Evolutionary conservation across 2,329 filamentous ascomycete species (phyloP).

Genomic region (Venturia oleaginea): DNA sequence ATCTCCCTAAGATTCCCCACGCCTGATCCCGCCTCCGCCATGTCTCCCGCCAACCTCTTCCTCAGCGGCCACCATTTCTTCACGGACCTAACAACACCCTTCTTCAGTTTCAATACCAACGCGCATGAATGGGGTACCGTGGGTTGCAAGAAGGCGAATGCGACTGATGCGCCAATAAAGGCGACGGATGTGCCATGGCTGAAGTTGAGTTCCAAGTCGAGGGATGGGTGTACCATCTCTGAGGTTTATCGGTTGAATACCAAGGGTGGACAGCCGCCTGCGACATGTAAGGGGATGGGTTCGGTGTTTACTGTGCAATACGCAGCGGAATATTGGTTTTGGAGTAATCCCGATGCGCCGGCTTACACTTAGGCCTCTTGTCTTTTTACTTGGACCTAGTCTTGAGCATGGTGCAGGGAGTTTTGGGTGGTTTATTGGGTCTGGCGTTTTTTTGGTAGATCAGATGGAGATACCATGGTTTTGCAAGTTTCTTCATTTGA

Average conservation of each 20-base stretch:
- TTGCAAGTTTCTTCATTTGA: neutral
- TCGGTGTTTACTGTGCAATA: slow-evolving; percentile 67
- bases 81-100: slow-evolving; percentile 57
- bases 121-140: slow-evolving; percentile 47
- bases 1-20: slow-evolving; percentile 61
- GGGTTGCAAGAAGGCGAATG: slow-evolving; percentile 53
- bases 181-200: slow-evolving; percentile 69
- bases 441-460: slow-evolving; percentile 22
- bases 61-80: slow-evolving; percentile 79
- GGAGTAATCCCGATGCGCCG: slow-evolving; percentile 14
- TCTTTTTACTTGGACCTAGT: too few relatives aligned
- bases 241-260: slow-evolving; percentile 80
- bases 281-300: slow-evolving; percentile 58
- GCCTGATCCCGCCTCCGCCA: slow-evolving; percentile 34
- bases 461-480: slow-evolving; percentile 12
- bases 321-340: slow-evolving; percentile 69
- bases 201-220: slow-evolving; percentile 49
- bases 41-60: slow-evolving; percentile 47
- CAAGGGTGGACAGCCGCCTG: slow-evolving; percentile 67
- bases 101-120: slow-evolving; percentile 66
- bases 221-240: slow-evolving; percentile 47
- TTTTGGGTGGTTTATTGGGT: slow-evolving; percentile 24
- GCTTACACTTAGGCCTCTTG: neutral
- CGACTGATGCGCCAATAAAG: slow-evolving; percentile 55
- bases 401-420: neutral